These are phyloP conservation scores for Venturia effusa DNA, from an alignment of 2,329 filamentous ascomycete genomes.

Conservation along the genomic window DNA sequence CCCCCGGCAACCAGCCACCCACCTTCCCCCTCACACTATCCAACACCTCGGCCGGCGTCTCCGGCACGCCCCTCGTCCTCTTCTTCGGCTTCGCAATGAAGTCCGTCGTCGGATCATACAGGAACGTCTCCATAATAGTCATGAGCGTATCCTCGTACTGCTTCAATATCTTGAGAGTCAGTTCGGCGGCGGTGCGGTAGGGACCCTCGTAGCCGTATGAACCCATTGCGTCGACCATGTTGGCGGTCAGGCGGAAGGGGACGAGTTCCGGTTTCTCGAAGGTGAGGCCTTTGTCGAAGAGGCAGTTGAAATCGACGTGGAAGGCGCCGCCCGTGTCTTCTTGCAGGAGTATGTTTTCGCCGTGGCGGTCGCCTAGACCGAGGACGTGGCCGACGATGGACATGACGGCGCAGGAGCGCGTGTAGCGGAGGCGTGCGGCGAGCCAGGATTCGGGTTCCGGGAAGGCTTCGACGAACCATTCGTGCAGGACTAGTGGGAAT, in stretches of 20 bases:
- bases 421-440: slow-evolving; percentile 75
- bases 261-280: slow-evolving; percentile 92
- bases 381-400: slow-evolving; percentile 98
- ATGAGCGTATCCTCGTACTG: slow-evolving; percentile 94
- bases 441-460: slow-evolving; percentile 92
- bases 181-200: slow-evolving; percentile 81
- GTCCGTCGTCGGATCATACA: slow-evolving; percentile 94
- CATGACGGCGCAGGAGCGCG: slow-evolving; percentile 93
- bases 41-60: slow-evolving; percentile 68
- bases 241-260: slow-evolving; percentile 93
- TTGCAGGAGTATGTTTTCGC: slow-evolving; percentile 92
- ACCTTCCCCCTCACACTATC: slow-evolving; percentile 85
- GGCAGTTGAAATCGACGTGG: slow-evolving; percentile 98
- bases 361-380: slow-evolving; percentile 85
- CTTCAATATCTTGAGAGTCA: slow-evolving; percentile 72
- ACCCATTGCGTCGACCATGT: slow-evolving; percentile 97
- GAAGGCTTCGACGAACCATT: slow-evolving; percentile 95
- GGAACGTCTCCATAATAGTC: slow-evolving; percentile 92
- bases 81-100: slow-evolving; percentile 53
- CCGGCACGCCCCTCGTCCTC: slow-evolving; percentile 45
- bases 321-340: slow-evolving; percentile 88
- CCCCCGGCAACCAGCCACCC: slow-evolving; percentile 68
- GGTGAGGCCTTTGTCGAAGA: slow-evolving; percentile 95
- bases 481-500: slow-evolving; percentile 75
- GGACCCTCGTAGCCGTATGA: slow-evolving; percentile 86